Base-by-base conservation (phyloP, 192 early-diverging fungal genomes). In the Phycomyces blakesleeanus region DNA sequence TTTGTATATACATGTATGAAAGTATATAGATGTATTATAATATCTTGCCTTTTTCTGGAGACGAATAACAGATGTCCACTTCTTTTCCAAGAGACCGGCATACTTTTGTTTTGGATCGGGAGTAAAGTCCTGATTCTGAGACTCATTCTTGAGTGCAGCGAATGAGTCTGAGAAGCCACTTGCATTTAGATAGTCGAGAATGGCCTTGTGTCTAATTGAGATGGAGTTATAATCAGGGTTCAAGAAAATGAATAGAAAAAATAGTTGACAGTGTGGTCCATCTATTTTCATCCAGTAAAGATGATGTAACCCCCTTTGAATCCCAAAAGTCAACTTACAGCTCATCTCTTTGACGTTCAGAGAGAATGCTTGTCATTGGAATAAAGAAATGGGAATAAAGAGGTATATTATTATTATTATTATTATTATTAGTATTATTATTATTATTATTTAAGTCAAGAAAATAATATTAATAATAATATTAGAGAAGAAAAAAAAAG, bases 21-120 rank as follows among this genome's bases (percentile, higher is more conserved):
- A n/a, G n/a, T n/a, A n/a, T n/a, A n/a, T n/a, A n/a, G n/a, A n/a
- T n/a, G n/a, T n/a, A n/a, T n/a, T n/a, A n/a, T n/a, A n/a, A n/a
- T n/a, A 22, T 16, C 25, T 29, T 72, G 82, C 83, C 78, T 95
- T 96, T 67, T 92, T 93, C 64, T 97, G 94, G 61, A 96, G 74
- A 9, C 96, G 79, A 55, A 97, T 90, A 8, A 97, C 88, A n/a
- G 92, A 93, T 12, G 90, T 91, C 96, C 96, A 98, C 67, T 98
- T 98, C 71, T 91, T 92, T 71, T 94, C 90, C 42, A 94, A 73
- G 49, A 93, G 61, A 29, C 89, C 91, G 24, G 91, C 77, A 53
- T 85, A 90, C 63, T 86, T 87, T 72, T 90, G 86, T 67, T 89
- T 90, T 12, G 85, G 79, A 63, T 90, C 91, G 1, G 84, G 79